These are phyloP conservation scores for Sarocladiaceae sp. DNA, from an alignment of 2,329 filamentous ascomycete species.

Conservation along the genomic window DNA sequence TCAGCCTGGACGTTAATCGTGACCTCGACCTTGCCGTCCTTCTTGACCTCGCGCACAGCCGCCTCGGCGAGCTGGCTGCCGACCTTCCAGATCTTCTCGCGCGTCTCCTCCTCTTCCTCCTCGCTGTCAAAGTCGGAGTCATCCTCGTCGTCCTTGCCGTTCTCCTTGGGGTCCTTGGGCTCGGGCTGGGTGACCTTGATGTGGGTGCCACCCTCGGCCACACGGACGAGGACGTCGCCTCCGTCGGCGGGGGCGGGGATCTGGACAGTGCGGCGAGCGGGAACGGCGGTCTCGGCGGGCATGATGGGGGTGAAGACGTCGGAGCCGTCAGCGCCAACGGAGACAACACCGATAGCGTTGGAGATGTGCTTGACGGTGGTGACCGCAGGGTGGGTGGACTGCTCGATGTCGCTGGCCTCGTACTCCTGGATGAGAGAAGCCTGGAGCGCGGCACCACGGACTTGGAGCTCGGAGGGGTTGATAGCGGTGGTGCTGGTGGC, in stretches of 20 bases:
- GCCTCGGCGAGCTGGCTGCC: conserved; percentile 79
- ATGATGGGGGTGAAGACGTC: conserved; percentile 77
- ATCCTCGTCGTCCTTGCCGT: conserved; percentile 59
- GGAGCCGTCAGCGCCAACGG: conserved; percentile 50
- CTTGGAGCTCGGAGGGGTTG: conserved; percentile 87
- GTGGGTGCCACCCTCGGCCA: conserved; percentile 81
- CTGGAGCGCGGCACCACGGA: conserved; percentile 89
- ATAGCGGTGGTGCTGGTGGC: conserved; percentile 71
- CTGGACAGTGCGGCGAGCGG: conserved; percentile 77
- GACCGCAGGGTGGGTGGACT: conserved; percentile 91
- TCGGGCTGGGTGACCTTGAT: conserved; percentile 92
- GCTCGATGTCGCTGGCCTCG: conserved; percentile 86
- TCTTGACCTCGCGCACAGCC: conserved; percentile 76
- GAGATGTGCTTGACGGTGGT: conserved; percentile 88
- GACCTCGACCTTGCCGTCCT: conserved; percentile 85
- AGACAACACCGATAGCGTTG: conserved; percentile 82
- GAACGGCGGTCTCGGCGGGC: conserved; percentile 79
- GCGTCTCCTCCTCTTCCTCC: conserved; percentile 80
- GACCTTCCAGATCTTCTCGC: conserved; percentile 90
- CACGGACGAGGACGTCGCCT: conserved; percentile 80
- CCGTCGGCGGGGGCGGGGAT: conserved; percentile 71
- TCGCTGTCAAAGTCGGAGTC: conserved; percentile 54
- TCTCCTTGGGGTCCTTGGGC: conserved; percentile 66
- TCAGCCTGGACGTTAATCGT: conserved; percentile 83
- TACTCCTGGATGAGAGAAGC: conserved; percentile 92